These are phyloP conservation scores for Xylariaceae sp. DNA, from an alignment of 2,329 filamentous ascomycete species.

Conservation along the genomic window DNA sequence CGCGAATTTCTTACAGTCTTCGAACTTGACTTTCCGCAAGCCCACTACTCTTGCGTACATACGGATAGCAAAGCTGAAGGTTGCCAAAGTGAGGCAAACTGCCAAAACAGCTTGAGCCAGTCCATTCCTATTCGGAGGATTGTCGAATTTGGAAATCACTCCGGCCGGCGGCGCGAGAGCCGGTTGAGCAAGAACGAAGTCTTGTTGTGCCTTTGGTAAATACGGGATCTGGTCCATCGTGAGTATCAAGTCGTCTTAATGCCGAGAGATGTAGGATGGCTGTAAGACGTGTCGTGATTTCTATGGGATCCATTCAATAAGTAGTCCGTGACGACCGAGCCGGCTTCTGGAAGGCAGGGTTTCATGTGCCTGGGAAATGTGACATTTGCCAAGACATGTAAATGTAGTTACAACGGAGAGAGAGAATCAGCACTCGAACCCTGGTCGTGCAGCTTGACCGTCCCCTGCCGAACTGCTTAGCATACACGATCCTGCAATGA, in stretches of 20 bases:
- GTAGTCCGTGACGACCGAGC: too few species aligned
- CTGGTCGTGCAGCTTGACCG: too few species aligned
- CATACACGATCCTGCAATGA: too few species aligned
- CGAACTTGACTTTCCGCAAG: conserved; percentile 6
- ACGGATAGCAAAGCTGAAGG: conserved; percentile 9
- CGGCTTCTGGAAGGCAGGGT: too few species aligned
- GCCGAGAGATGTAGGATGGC: too few species aligned
- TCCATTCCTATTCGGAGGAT: conserved; percentile 12
- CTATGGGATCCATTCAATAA: background rate
- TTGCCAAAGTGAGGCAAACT: conserved; percentile 9
- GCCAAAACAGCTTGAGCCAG: conserved; percentile 9
- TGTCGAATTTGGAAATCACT: conserved; percentile 7
- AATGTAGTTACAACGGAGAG: too few species aligned
- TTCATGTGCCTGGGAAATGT: too few species aligned
- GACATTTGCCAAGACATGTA: too few species aligned
- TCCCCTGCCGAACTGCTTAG: too few species aligned
- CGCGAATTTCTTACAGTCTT: conserved; percentile 6
- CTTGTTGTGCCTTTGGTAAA: conserved; percentile 10
- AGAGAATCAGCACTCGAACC: too few species aligned
- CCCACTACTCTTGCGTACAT: conserved; percentile 11
- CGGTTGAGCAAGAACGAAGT: conserved; percentile 1
- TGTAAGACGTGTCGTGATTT: too few species aligned
- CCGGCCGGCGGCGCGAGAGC: conserved; percentile 9
- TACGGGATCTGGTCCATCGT: conserved; percentile 12
- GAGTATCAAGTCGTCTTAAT: background rate